A percentile compares a stretch with the other conserved stretches of the same genome.
phyloP scores from a whole-genome alignment of 225 moss, liverwort and hornwort genomes.

The Rhytidiadelphus loreus region DNA sequence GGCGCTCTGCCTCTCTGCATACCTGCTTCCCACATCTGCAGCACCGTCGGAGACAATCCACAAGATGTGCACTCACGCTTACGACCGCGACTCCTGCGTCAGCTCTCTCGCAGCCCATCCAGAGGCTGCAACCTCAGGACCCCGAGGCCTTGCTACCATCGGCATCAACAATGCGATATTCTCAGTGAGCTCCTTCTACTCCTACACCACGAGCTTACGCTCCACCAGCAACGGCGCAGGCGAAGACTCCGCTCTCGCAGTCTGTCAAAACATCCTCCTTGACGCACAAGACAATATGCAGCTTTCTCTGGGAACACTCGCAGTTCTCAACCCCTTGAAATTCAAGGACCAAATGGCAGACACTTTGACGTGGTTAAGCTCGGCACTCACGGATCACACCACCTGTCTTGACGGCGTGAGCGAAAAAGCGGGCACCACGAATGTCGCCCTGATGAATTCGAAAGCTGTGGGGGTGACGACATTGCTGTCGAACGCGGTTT shows the following conservation, averaged over 20 bases:
- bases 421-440: not conserved
- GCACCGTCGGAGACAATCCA: not conserved
- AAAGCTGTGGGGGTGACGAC: not conserved
- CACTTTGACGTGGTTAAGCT: conserved; percentile 23
- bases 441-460: not conserved
- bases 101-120: conserved; percentile 9
- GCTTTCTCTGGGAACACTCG: conserved; percentile 2
- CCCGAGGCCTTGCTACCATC: not conserved
- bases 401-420: conserved; percentile 23
- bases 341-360: conserved; percentile 13
- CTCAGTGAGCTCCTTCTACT: conserved; percentile 1
- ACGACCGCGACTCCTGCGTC: conserved; percentile 7
- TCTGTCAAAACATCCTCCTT: conserved; percentile 2
- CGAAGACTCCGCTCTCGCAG: conserved; percentile 6
- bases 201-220: not conserved
- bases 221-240: not conserved
- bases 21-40: not conserved
- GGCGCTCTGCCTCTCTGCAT: not conserved
- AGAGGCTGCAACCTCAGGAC: not conserved
- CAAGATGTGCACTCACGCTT: conserved; percentile 6
- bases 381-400: conserved; percentile 29
- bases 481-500: conserved; percentile 20
- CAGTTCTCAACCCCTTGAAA: not conserved
- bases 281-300: conserved; percentile 8
- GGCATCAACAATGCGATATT: conserved; percentile 5